A percentile compares a stretch with the other conserved stretches of the same genome.
phyloP scores from a whole-genome alignment of 108 stramenopile genomes.

The Thalassiosira profunda region DNA sequence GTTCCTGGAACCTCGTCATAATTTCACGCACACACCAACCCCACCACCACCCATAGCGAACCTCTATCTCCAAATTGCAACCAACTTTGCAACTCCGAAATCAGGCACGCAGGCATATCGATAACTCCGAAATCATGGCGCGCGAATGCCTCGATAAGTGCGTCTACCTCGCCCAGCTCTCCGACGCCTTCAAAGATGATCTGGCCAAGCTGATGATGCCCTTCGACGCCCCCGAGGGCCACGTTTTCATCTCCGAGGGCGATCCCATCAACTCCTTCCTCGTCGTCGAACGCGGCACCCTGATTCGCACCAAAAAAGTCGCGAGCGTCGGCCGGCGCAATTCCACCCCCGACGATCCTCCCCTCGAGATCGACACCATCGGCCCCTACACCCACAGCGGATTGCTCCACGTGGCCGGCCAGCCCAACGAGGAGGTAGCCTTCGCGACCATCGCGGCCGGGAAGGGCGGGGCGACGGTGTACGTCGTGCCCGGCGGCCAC shows the following conservation, averaged over 20 bases:
- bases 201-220: slow-evolving; percentile 46
- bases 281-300: slow-evolving; percentile 52
- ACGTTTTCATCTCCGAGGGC: slow-evolving; percentile 67
- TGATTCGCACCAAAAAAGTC: slow-evolving; percentile 49
- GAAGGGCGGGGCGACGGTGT: neutral
- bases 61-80: no score
- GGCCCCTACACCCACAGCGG: slow-evolving; percentile 36
- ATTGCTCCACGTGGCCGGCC: slow-evolving; percentile 54
- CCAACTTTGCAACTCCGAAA: no score
- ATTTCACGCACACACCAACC: no score
- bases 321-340: no score
- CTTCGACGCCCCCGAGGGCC: slow-evolving; percentile 46
- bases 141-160: slow-evolving; percentile 20
- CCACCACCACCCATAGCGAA: no score
- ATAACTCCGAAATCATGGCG: no score
- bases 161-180: slow-evolving; percentile 1
- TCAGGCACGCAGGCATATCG: no score
- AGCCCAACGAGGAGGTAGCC: slow-evolving; percentile 21
- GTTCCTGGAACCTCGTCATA: no score
- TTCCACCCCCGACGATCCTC: slow-evolving; percentile 1
- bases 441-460: no score
- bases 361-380: slow-evolving; percentile 7
- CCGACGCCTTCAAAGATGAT: slow-evolving; percentile 31
- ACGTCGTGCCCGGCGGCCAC: neutral
- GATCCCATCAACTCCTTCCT: slow-evolving; percentile 32